phyloP scores from a whole-genome alignment of 768 basidiomycete genomes.

The Naganishia onofrii region DNA sequence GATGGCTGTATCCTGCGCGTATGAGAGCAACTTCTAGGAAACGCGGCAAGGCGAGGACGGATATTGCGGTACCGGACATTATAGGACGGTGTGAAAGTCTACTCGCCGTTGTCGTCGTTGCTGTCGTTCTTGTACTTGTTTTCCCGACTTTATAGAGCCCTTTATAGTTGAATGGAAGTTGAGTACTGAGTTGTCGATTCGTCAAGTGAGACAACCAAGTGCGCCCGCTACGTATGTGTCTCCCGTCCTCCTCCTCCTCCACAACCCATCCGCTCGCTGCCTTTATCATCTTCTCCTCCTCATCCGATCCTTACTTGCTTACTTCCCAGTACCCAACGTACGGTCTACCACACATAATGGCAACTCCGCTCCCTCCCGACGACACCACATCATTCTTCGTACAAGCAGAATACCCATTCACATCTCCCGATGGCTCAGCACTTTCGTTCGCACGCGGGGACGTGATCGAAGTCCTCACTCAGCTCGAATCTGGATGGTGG shows the following conservation, averaged over 20 bases:
- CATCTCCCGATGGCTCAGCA: slow-evolving; percentile 80
- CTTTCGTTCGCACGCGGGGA: slow-evolving; percentile 82
- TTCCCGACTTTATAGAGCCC: no score
- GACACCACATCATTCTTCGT: slow-evolving; percentile 66
- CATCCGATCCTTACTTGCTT: background rate
- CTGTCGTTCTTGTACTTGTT: background rate
- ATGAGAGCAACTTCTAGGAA: slow-evolving; percentile 37
- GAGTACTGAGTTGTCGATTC: background rate
- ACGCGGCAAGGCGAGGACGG: slow-evolving; percentile 20
- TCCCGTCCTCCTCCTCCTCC: no score
- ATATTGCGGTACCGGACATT: background rate
- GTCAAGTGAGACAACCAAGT: background rate
- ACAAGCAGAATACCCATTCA: slow-evolving; percentile 77
- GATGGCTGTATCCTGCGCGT: slow-evolving; percentile 41
- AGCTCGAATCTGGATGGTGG: slow-evolving; percentile 96
- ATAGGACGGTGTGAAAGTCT: background rate
- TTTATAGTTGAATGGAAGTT: no score
- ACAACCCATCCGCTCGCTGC: no score
- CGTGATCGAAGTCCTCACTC: slow-evolving; percentile 88
- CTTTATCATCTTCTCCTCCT: background rate
- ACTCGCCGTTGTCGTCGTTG: background rate
- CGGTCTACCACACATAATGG: background rate
- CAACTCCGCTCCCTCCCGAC: background rate
- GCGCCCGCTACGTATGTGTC: no score
- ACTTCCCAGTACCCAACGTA: background rate